These are phyloP conservation scores for Furcasterigmium furcatum DNA, from an alignment of 2,329 filamentous ascomycete genomes.

Conservation along the genomic window DNA sequence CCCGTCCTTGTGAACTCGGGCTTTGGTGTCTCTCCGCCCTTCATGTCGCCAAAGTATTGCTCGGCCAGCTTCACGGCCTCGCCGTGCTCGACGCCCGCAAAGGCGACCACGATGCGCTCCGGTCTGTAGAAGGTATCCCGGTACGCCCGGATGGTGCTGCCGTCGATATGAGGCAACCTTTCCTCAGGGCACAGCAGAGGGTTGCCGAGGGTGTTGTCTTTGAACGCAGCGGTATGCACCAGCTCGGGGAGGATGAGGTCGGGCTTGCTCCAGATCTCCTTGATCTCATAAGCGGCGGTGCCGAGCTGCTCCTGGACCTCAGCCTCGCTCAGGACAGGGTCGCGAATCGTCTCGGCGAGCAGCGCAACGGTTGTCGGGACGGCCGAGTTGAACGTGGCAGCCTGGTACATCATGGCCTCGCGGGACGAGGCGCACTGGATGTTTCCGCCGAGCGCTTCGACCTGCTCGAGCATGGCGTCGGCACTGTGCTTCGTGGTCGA, in stretches of 20 bases:
- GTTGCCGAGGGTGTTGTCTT: slow-evolving; percentile 93
- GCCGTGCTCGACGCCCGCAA: slow-evolving; percentile 83
- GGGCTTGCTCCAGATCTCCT: slow-evolving; percentile 94
- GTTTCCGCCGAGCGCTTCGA: slow-evolving; percentile 89
- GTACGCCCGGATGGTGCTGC: slow-evolving; percentile 72
- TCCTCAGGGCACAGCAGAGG: slow-evolving; percentile 89
- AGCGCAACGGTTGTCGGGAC: slow-evolving; percentile 80
- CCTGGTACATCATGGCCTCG: slow-evolving; percentile 98
- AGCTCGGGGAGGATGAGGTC: slow-evolving; percentile 94
- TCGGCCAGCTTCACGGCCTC: slow-evolving; percentile 78
- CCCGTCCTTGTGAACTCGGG: slow-evolving; percentile 51
- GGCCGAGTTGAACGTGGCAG: slow-evolving; percentile 92
- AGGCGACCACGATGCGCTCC: slow-evolving; percentile 90
- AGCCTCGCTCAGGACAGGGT: slow-evolving; percentile 78
- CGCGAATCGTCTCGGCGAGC: slow-evolving; percentile 89
- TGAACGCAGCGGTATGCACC: slow-evolving; percentile 92
- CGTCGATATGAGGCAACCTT: slow-evolving; percentile 71
- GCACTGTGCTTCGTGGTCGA: slow-evolving; percentile 68
- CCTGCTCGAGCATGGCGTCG: slow-evolving; percentile 82
- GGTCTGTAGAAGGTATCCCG: slow-evolving; percentile 81
- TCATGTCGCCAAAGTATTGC: slow-evolving; percentile 91
- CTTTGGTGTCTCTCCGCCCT: slow-evolving; percentile 43
- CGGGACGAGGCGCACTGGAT: slow-evolving; percentile 95
- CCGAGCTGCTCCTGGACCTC: slow-evolving; percentile 85
- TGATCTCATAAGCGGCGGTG: slow-evolving; percentile 93